Evolutionary conservation across 192 early-diverging fungal species (phyloP), one percentile per base, ranked within the genome.

Genomic region (Linnemannia schmuckeri): DNA sequence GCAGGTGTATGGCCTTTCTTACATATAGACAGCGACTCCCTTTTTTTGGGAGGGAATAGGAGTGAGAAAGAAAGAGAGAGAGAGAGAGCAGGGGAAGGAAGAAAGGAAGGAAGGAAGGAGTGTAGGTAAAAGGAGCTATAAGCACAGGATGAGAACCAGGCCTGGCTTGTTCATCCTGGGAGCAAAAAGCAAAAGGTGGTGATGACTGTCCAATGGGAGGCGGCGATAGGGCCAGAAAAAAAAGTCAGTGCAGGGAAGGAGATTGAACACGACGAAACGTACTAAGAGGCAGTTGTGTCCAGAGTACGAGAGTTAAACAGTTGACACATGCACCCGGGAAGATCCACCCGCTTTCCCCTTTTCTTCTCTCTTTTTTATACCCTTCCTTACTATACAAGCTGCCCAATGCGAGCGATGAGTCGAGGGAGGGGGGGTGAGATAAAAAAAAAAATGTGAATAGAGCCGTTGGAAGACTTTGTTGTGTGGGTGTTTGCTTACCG

Each of bases 271-370:
- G 30, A 66, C 61, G 30, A 66, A 66, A 66, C 61, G 61, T 33
- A 66, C 61, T 13, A 66, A 66, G 61, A 66, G 61, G 8, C 61
- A 27, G 15, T 8, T 27, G n/a, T 27, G 55, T 27, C 27, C 24
- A 61, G 55, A 61, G 55, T n/a, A 57, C 24, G 47, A 15, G 47
- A 27, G 24, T 30, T 49, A 4, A 49, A 49, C 47, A 49, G 57
- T 63, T 63, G 57, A 66, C 61, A 33, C 55, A 61, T 61, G 55
- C 55, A 61, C 55, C 55, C n/a, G 55, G 55, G 55, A 61, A 61
- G 8, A 61, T 61, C 1, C 55, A 61, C 55, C 55, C 55, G n/a
- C n/a, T 8, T 27, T 61, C 55, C n/a, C n/a, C 30, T 66, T 30
- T 66, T 66, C 12, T 33, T 30, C 30, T 63, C 13, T 27, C 30